phyloP scores from a whole-genome alignment of 2,329 filamentous ascomycete species.

The Colletotrichum lini region DNA sequence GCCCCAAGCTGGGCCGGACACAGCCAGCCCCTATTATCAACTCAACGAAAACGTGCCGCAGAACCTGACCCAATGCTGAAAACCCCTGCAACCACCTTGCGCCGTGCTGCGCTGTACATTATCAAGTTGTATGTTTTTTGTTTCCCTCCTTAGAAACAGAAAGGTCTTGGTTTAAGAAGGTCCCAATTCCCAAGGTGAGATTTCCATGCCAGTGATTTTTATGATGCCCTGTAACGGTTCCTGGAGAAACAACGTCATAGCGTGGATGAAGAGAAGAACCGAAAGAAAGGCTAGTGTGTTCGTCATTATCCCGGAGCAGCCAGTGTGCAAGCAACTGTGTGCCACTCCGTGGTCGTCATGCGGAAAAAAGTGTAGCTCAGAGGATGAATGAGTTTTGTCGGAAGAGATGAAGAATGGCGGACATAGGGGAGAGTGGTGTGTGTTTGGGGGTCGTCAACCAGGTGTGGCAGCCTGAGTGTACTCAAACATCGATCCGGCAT shows the following conservation, averaged over 20 bases:
- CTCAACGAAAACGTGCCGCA: slow-evolving; percentile 42
- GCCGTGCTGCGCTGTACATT: slow-evolving; percentile 57
- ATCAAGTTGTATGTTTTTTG: slow-evolving; percentile 47
- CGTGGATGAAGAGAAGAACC: slow-evolving; percentile 48
- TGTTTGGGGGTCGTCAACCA: slow-evolving; percentile 24
- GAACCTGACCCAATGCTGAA: slow-evolving; percentile 56
- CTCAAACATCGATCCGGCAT: slow-evolving; percentile 35
- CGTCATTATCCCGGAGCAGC: slow-evolving; percentile 42
- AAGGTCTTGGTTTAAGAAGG: slow-evolving; percentile 36
- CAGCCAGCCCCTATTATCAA: slow-evolving; percentile 43
- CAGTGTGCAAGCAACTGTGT: slow-evolving; percentile 36
- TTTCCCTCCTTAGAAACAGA: slow-evolving; percentile 37
- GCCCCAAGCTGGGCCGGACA: slow-evolving; percentile 36
- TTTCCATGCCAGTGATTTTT: slow-evolving; percentile 44
- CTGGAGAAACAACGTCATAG: slow-evolving; percentile 35
- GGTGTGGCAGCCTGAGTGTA: slow-evolving; percentile 35
- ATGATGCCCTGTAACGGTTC: slow-evolving; percentile 36
- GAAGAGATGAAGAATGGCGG: slow-evolving; percentile 36
- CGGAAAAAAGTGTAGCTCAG: slow-evolving; percentile 39
- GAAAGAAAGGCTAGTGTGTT: slow-evolving; percentile 45
- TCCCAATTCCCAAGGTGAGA: slow-evolving; percentile 41
- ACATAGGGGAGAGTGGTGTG: slow-evolving; percentile 32
- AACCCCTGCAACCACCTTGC: slow-evolving; percentile 54
- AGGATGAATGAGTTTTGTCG: slow-evolving; percentile 31
- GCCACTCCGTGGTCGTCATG: slow-evolving; percentile 40